Base-by-base conservation (phyloP, 2,329 filamentous ascomycete genomes). In the Claviceps capensis region DNA sequence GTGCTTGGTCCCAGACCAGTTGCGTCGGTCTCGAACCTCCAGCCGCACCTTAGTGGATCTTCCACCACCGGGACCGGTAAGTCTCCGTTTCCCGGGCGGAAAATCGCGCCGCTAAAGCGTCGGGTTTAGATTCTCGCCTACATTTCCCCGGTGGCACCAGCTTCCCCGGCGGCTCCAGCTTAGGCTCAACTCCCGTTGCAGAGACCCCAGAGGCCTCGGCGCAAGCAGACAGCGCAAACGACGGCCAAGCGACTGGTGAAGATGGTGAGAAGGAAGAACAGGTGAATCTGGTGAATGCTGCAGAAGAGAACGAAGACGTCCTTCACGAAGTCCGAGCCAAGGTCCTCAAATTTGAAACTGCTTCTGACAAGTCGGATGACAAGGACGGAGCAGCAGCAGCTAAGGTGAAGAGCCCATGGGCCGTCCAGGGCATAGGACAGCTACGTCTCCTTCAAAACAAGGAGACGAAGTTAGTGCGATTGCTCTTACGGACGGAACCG, bases 381-480 rank as follows among this genome's bases (percentile, higher is more conserved):
- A 34, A 11, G 30, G 63, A 60, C 3, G 37, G 36, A 8, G 69
- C 66, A 42, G 69, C 67, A 49, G 69, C 69, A 62, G 59, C 64
- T 48, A 75, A 74, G 60, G 69, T 67, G n/a, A 72, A 75, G 60
- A 78, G 72, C 50, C 73, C 75, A 1, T 94, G 86, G 86, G 70
- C 75, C 34, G 81, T 76, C 0, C 79, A 84, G 63, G 88, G 87
- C 45, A 71, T 87, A 7, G 88, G 88, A 0, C 76, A 79, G 11
- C 69, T 90, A 50, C 82, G 85, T 41, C 64, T 95, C 14, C 72
- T 94, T 55, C 84, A 85, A 66, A 77, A 91, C 69, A 85, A 86
- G 64, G 74, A 75, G 16, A 86, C 81, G 0, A 79, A 78, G 19
- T 74, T 76, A 30, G 77, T 82, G 4, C 80, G 88, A 42, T 70